Percentiles rank a stretch among this genome's conserved stretches.
phyloP scores from a whole-genome alignment of 257 asterid genomes.

The Avicennia marina region DNA sequence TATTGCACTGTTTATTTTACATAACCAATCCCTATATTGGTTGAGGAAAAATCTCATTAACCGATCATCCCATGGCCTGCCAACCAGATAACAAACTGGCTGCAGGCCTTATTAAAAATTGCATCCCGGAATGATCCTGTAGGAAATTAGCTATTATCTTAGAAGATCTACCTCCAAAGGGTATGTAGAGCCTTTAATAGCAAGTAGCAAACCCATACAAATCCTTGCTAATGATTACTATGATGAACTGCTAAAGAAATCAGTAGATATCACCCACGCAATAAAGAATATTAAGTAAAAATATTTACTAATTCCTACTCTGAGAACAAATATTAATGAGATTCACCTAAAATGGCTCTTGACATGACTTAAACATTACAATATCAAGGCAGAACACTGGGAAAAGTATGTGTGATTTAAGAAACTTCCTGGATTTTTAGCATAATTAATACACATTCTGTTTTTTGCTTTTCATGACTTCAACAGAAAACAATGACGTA shows the following conservation, averaged over 20 bases:
- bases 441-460: background rate
- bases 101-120: background rate
- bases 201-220: too few relatives aligned
- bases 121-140: background rate
- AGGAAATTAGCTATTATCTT: too few relatives aligned
- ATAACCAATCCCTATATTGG: background rate
- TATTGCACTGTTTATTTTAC: background rate
- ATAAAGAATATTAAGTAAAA: too few relatives aligned
- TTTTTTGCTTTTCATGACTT: too few relatives aligned
- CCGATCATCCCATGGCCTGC: background rate
- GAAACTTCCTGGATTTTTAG: background rate
- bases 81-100: background rate
- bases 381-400: background rate
- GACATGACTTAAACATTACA: background rate
- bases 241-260: too few relatives aligned
- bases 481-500: background rate
- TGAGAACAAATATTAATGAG: background rate
- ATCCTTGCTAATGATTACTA: too few relatives aligned
- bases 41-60: background rate
- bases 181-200: too few relatives aligned
- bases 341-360: background rate
- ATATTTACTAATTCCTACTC: background rate
- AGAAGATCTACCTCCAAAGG: too few relatives aligned
- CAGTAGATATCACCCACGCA: too few relatives aligned
- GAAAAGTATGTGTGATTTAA: background rate